Evolutionary conservation across 192 early-diverging fungal genomes (phyloP).

Genomic region (Coemansia sp.): DNA sequence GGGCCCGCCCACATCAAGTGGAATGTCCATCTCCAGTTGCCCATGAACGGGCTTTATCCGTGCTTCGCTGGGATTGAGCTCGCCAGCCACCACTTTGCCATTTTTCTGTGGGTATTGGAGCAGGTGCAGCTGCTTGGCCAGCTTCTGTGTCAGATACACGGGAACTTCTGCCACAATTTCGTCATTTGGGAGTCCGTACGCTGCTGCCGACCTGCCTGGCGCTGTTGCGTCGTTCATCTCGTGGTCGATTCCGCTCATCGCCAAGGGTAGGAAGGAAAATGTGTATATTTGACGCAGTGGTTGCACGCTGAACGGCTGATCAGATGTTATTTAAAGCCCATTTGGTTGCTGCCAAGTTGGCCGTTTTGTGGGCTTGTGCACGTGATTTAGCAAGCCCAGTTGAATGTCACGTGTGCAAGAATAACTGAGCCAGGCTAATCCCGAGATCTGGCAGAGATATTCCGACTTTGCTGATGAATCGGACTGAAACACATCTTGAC

Average conservation of each 20-base stretch:
- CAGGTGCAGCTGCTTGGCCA: slow-evolving; percentile 71
- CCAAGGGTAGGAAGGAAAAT: not conserved
- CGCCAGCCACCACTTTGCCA: slow-evolving; percentile 48
- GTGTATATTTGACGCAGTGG: not conserved
- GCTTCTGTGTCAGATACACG: slow-evolving; percentile 71
- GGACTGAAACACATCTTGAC: too few relatives aligned
- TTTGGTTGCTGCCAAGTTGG: not conserved
- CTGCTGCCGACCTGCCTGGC: slow-evolving; percentile 19
- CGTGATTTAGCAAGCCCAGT: not conserved
- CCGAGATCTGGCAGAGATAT: too few relatives aligned
- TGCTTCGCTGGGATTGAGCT: slow-evolving; percentile 57
- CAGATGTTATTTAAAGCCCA: not conserved
- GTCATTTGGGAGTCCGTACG: slow-evolving; percentile 58
- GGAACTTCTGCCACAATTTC: slow-evolving; percentile 74
- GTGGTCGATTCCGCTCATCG: not conserved
- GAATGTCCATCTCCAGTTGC: slow-evolving; percentile 81
- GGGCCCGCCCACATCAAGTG: slow-evolving; percentile 66
- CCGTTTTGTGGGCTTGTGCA: not conserved
- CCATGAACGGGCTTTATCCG: slow-evolving; percentile 84
- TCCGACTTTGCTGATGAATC: too few relatives aligned
- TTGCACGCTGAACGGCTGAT: not conserved
- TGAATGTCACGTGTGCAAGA: too few relatives aligned
- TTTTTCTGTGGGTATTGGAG: slow-evolving; percentile 78
- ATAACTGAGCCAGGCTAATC: too few relatives aligned
- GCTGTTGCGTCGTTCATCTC: not conserved